Percentiles rank a stretch among this genome's conserved stretches.
These are phyloP conservation scores for Fonsecaea nubica DNA, from an alignment of 2,329 filamentous ascomycete species.

Conservation along the genomic window DNA sequence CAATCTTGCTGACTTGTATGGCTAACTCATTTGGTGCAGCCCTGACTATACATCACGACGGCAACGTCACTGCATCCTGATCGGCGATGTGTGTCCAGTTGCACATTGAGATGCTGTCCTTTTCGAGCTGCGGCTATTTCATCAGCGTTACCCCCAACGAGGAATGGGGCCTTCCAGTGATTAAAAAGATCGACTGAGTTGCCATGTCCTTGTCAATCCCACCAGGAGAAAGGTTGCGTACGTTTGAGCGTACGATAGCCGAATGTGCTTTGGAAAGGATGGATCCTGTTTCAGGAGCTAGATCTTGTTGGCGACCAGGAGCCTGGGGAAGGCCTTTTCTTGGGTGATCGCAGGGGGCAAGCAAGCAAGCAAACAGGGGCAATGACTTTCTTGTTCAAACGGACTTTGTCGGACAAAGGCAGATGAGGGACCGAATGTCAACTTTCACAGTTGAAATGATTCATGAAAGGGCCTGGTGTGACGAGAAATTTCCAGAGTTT, in stretches of 20 bases:
- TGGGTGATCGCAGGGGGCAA: not conserved
- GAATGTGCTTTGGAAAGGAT: not conserved
- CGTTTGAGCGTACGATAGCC: not conserved
- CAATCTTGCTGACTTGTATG: not conserved
- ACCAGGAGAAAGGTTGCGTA: not conserved
- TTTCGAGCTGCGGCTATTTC: not conserved
- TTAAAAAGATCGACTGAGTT: not conserved
- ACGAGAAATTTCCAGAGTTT: not conserved
- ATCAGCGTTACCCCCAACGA: not conserved
- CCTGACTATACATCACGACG: not conserved
- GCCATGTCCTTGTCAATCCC: not conserved
- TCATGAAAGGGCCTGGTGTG: not conserved
- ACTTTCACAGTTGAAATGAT: not conserved
- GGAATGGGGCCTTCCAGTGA: not conserved
- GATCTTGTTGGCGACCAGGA: not conserved
- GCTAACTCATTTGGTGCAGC: not conserved
- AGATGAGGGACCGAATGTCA: not conserved
- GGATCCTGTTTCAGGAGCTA: not conserved
- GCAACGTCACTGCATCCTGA: not conserved
- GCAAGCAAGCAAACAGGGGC: not conserved
- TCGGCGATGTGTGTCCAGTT: not conserved
- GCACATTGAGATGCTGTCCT: not conserved
- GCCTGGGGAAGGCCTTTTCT: not conserved
- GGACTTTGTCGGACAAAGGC: not conserved
- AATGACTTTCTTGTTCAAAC: not conserved